phyloP scores from a whole-genome alignment of 345 rosid species.

The Syzygium jambos region DNA sequence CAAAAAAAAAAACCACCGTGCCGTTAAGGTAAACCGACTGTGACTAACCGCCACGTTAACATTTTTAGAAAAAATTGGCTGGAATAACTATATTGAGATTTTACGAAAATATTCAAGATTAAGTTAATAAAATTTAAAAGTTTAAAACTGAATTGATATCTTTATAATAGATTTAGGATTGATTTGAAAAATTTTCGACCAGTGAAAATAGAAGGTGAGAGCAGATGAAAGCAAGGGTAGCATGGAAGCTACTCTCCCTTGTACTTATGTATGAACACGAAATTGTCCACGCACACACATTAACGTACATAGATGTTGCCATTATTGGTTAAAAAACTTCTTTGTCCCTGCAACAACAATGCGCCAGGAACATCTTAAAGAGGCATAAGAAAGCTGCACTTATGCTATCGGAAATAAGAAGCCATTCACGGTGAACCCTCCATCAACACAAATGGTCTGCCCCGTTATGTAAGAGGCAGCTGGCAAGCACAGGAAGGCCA shows the following conservation, averaged over 20 bases:
- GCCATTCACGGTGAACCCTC: conserved; percentile 31
- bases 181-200: too few species aligned
- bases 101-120: too few species aligned
- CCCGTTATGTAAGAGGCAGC: conserved; percentile 40
- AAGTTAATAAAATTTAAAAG: too few species aligned
- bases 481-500: conserved; percentile 36
- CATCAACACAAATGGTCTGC: conserved; percentile 32
- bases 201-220: neutral
- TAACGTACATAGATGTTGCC: neutral
- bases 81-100: too few species aligned
- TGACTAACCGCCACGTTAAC: too few species aligned
- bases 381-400: neutral
- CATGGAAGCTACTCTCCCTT: neutral
- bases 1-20: too few species aligned
- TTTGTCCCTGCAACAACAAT: neutral
- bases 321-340: neutral
- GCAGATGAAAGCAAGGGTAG: neutral
- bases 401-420: neutral
- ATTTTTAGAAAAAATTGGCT: too few species aligned
- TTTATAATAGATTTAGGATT: too few species aligned
- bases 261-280: neutral
- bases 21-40: too few species aligned
- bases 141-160: too few species aligned
- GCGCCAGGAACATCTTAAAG: neutral
- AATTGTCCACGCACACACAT: neutral